Base-by-base conservation (phyloP, 164 flowering plant species). In the Stephania yunnanensis region DNA sequence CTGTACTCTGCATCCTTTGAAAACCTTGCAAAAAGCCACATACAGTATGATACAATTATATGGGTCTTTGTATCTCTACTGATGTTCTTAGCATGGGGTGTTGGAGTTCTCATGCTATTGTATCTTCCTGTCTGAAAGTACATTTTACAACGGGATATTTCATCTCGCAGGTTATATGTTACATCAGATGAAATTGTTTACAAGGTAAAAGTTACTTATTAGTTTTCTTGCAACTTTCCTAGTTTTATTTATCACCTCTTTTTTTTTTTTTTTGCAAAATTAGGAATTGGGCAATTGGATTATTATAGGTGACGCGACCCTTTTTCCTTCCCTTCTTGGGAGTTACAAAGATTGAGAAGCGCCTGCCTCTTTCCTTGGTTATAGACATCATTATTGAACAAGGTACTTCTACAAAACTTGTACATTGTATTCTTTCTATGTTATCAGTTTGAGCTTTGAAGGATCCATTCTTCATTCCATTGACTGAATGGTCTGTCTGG, bases 311-410 rank as follows among this genome's bases (percentile, higher is more conserved):
- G 55, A 75, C 86, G 44, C 87, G 92, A 77, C 97, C 95, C 36
- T 90, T 90, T 6, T 92, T 75, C 76, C 81, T 92, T 72, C 97
- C 94, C 10, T 91, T 89, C 81, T 83, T 84, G 82, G 88, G 92
- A 5, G 75, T 73, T 46, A 73, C 75, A 25, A 88, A 79, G 31
- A 75, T 86, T 69, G 89, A 91, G 86, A 90, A 78, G 82, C 88
- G 79, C 81, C 82, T 90, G 42, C 92, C 92, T 73, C 88, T 92
- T 71, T 72, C 87, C 74, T 71, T 83, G 78, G 91, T 91, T 74
- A 87, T 92, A 70, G 95, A 89, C 78, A 81, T 92, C 78, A 90
- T 92, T 69, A 89, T 91, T 46, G 97, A 92, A 76, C 95, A 92
- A 91, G 95, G 97, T 92, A 85, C 20, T 72, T 31, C 42, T 64